Conservation (phyloP, 352 stramenopile genomes). For the Globisporangium spiculum region DNA sequence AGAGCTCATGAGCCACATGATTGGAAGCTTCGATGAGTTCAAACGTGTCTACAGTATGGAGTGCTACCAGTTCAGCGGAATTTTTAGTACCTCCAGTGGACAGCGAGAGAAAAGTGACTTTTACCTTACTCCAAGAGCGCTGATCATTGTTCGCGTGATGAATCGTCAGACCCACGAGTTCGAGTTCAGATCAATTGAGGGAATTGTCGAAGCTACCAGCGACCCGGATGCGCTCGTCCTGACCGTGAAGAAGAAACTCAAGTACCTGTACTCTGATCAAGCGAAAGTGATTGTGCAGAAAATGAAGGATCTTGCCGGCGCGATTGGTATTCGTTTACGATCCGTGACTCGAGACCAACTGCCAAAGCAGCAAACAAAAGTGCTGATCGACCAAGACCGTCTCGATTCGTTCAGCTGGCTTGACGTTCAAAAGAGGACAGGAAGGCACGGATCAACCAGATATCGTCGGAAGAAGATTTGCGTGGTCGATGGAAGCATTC, state of each 20-base stretch:
- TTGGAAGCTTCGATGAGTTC: slow-evolving; percentile 75
- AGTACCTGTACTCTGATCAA: slow-evolving; percentile 75
- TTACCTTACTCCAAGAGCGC: slow-evolving; percentile 61
- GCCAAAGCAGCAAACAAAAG: slow-evolving; percentile 46
- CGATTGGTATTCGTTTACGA: slow-evolving; percentile 59
- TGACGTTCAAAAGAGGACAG: slow-evolving; percentile 53
- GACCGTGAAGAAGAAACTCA: slow-evolving; percentile 53
- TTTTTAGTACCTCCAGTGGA: slow-evolving; percentile 60
- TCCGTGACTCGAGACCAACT: slow-evolving; percentile 37
- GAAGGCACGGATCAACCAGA: slow-evolving; percentile 51
- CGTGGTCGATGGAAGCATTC: slow-evolving; percentile 46
- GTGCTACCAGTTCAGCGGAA: slow-evolving; percentile 72
- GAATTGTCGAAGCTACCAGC: slow-evolving; percentile 36
- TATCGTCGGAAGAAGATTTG: slow-evolving; percentile 68
- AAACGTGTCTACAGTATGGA: slow-evolving; percentile 69
- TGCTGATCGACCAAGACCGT: slow-evolving; percentile 30
- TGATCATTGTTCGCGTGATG: slow-evolving; percentile 63
- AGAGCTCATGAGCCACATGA: slow-evolving; percentile 79
- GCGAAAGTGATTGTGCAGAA: slow-evolving; percentile 55
- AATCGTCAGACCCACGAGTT: slow-evolving; percentile 75
- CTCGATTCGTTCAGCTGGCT: slow-evolving; percentile 47
- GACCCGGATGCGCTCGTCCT: slow-evolving; percentile 65
- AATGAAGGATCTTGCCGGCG: slow-evolving; percentile 56
- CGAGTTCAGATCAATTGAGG: slow-evolving; percentile 62
- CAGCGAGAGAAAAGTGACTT: slow-evolving; percentile 75